These are phyloP conservation scores for Russula sp. DNA, from an alignment of 768 basidiomycete genomes.

Conservation along the genomic window DNA sequence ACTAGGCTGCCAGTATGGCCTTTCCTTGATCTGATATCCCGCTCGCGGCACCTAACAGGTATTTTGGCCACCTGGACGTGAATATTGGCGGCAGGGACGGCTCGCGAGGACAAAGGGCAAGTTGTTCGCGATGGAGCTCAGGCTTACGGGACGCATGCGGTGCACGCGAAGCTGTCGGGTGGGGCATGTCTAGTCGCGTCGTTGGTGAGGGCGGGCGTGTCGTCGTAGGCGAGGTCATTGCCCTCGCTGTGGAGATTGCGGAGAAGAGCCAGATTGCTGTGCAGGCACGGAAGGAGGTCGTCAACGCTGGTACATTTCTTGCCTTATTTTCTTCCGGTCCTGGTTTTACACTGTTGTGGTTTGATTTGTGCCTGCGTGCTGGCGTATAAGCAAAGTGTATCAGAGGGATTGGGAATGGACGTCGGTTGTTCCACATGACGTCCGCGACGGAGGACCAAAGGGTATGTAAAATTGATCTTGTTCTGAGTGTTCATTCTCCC, in stretches of 20 bases:
- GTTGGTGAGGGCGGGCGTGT: constrained; percentile 67
- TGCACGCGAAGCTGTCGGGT: constrained; percentile 77
- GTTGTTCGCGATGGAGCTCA: constrained; percentile 90
- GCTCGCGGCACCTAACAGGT: constrained; percentile 85
- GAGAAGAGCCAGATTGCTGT: constrained; percentile 80
- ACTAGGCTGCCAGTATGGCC: constrained; percentile 87
- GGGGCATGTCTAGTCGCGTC: constrained; percentile 85
- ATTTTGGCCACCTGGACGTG: constrained; percentile 95
- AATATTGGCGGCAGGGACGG: constrained; percentile 94
- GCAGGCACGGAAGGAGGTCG: constrained; percentile 87
- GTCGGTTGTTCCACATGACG: constrained; percentile 83
- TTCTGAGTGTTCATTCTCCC: background rate
- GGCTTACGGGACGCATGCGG: constrained; percentile 81
- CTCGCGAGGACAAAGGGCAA: constrained; percentile 82
- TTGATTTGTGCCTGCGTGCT: constrained; percentile 1
- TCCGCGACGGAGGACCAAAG: constrained; percentile 94
- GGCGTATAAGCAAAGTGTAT: constrained; percentile 79
- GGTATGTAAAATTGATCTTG: constrained; percentile 48
- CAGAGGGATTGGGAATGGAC: constrained; percentile 83
- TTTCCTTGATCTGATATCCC: constrained; percentile 72
- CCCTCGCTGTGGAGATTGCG: constrained; percentile 73
- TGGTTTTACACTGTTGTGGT: background rate
- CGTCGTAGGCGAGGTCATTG: constrained; percentile 84
- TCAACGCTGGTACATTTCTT: constrained; percentile 65
- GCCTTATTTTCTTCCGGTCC: background rate